phyloP scores from a whole-genome alignment of 768 basidiomycete species.

The Kwoniella heveanensis region DNA sequence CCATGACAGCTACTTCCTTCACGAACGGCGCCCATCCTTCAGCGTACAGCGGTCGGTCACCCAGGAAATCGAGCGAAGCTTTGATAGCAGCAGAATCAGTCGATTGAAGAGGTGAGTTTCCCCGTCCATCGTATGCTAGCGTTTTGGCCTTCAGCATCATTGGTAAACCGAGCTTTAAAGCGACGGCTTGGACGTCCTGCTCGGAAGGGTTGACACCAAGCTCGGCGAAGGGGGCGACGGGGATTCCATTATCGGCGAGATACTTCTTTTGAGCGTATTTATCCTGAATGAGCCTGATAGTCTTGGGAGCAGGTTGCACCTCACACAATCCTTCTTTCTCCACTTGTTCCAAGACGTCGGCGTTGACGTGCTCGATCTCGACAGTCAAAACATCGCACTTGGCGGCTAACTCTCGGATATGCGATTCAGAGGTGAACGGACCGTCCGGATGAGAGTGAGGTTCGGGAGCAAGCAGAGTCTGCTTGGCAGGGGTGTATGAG shows the following conservation, averaged over 20 bases:
- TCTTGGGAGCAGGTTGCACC: conserved; percentile 73
- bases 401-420: conserved; percentile 75
- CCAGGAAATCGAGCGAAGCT: conserved; percentile 59
- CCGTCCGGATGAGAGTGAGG: conserved; percentile 73
- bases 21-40: conserved; percentile 89
- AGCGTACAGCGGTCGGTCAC: conserved; percentile 80
- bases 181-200: conserved; percentile 60
- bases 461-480: conserved; percentile 64
- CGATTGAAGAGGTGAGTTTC: conserved; percentile 76
- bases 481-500: conserved; percentile 82
- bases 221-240: conserved; percentile 65
- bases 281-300: conserved; percentile 82
- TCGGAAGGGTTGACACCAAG: conserved; percentile 64
- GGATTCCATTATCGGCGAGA: conserved; percentile 61
- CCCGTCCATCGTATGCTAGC: conserved; percentile 91
- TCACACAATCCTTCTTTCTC: conserved; percentile 57
- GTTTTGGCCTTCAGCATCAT: conserved; percentile 96
- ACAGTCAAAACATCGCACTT: conserved; percentile 87
- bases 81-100: conserved; percentile 61
- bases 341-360: conserved; percentile 64
- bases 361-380: conserved; percentile 96
- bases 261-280: conserved; percentile 68
- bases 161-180: conserved; percentile 69
- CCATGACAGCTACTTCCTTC: conserved; percentile 95
- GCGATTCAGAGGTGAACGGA: conserved; percentile 75